A percentile compares a stretch with the other conserved stretches of the same genome.
phyloP scores from a whole-genome alignment of 2,329 filamentous ascomycete species.

The Epichloe amarillans region DNA sequence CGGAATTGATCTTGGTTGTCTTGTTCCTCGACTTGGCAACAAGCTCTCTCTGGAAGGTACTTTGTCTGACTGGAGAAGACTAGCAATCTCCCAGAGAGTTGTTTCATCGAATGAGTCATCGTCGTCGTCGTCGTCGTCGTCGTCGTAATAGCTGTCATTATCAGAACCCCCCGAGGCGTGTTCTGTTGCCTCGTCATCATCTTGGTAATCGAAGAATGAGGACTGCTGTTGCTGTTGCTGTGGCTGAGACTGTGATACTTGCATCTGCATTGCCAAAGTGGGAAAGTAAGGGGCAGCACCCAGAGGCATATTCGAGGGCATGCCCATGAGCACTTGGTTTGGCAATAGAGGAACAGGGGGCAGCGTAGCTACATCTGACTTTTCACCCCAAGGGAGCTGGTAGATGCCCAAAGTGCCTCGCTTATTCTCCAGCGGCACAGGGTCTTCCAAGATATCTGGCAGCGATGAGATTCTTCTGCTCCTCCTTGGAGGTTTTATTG shows the following conservation, averaged over 20 bases:
- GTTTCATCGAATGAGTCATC: slow-evolving; percentile 42
- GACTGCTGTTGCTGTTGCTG: slow-evolving; percentile 28
- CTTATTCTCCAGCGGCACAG: slow-evolving; percentile 43
- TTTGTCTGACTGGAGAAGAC: slow-evolving; percentile 37
- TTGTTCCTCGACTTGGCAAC: slow-evolving; percentile 22
- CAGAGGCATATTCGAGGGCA: slow-evolving; percentile 36
- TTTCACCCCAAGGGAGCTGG: slow-evolving; percentile 54
- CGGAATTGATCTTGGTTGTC: neutral
- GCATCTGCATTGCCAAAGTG: slow-evolving; percentile 3
- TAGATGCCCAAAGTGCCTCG: slow-evolving; percentile 49
- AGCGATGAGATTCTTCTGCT: slow-evolving; percentile 44
- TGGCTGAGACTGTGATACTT: slow-evolving; percentile 14
- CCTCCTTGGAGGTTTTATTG: slow-evolving; percentile 39
- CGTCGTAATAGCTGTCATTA: slow-evolving; percentile 14
- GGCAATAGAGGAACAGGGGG: slow-evolving; percentile 16
- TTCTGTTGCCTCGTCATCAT: slow-evolving; percentile 31
- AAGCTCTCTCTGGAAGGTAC: slow-evolving; percentile 40
- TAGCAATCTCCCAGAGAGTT: slow-evolving; percentile 52
- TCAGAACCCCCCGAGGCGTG: slow-evolving; percentile 12
- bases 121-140: slow-evolving; percentile 14
- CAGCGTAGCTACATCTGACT: slow-evolving; percentile 38
- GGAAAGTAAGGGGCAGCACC: slow-evolving; percentile 2
- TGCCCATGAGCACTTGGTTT: slow-evolving; percentile 22
- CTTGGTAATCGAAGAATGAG: slow-evolving; percentile 49
- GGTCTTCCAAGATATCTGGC: slow-evolving; percentile 50